Conservation (phyloP, 352 stramenopile genomes). For the Globisporangium splendens region DNA sequence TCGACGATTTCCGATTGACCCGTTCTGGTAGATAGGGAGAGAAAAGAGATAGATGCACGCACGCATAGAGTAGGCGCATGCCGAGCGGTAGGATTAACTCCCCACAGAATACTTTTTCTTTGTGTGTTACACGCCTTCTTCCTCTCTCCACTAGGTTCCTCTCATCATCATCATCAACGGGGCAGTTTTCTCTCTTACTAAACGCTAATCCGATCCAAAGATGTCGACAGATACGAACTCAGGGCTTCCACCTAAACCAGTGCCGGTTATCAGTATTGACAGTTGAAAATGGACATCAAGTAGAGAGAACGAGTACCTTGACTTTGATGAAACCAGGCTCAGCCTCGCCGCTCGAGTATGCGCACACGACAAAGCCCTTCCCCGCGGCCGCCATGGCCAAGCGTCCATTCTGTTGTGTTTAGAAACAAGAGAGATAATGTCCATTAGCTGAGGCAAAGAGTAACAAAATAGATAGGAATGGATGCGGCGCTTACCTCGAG, state of each 20-base stretch:
- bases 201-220: constrained; percentile 69
- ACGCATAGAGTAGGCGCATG: constrained; percentile 1
- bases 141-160: constrained; percentile 18
- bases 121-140: neutral
- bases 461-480: neutral
- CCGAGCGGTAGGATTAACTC: neutral
- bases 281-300: neutral
- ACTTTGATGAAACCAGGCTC: constrained; percentile 67
- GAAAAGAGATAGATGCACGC: neutral
- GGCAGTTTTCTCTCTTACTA: constrained; percentile 19
- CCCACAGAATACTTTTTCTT: neutral
- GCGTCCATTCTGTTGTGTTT: constrained; percentile 34
- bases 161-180: neutral
- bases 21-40: constrained; percentile 5
- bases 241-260: constrained; percentile 54
- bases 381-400: constrained; percentile 63
- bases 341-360: constrained; percentile 55
- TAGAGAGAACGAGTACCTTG: constrained; percentile 33
- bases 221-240: constrained; percentile 51
- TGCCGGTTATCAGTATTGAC: neutral
- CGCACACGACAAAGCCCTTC: constrained; percentile 74
- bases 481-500: constrained; percentile 39
- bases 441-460: too few species aligned
- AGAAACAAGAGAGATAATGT: neutral
- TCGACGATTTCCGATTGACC: constrained; percentile 55